Conservation (phyloP, 2,329 filamentous ascomycete genomes). For the Zarea fungicola region DNA sequence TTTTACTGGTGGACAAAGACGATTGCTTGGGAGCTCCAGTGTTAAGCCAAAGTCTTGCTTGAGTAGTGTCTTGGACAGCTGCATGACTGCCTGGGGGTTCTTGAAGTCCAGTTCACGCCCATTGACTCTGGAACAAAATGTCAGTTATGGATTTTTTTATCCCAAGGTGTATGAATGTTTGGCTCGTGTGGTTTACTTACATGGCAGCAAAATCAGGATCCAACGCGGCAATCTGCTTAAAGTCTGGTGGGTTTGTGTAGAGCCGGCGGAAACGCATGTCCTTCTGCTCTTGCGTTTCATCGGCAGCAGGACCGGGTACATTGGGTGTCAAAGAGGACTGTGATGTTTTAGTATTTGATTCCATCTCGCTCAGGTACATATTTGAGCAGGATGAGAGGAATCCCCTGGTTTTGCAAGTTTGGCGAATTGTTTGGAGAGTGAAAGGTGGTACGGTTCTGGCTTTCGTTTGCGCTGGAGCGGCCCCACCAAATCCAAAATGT, state of each 20-base stretch:
- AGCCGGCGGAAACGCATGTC: conserved; percentile 8
- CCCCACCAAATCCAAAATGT: not conserved
- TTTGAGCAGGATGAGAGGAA: not conserved
- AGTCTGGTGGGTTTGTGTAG: conserved; percentile 20
- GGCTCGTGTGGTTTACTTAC: conserved; percentile 30
- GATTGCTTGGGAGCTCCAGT: conserved; percentile 67
- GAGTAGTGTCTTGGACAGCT: conserved; percentile 69
- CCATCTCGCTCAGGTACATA: not conserved
- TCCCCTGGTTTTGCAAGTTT: not conserved
- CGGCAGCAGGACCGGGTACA: not conserved
- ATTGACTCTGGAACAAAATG: conserved; percentile 26
- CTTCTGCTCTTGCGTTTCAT: conserved; percentile 1
- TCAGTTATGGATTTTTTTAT: too few relatives aligned
- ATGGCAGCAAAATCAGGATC: conserved; percentile 38
- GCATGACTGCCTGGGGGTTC: conserved; percentile 70
- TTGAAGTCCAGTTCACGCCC: conserved; percentile 68
- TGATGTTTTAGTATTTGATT: too few relatives aligned
- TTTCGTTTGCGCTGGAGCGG: not conserved
- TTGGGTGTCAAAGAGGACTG: not conserved
- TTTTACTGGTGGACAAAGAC: conserved; percentile 82
- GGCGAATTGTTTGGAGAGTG: not conserved
- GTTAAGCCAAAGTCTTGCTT: conserved; percentile 67
- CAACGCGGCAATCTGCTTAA: conserved; percentile 35
- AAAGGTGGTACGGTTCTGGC: not conserved
- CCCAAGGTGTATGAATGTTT: too few relatives aligned